Evolutionary conservation across 2,329 filamentous ascomycete species (phyloP), one percentile per base, ranked within the genome.

Genomic region (Cladosporium sp.): DNA sequence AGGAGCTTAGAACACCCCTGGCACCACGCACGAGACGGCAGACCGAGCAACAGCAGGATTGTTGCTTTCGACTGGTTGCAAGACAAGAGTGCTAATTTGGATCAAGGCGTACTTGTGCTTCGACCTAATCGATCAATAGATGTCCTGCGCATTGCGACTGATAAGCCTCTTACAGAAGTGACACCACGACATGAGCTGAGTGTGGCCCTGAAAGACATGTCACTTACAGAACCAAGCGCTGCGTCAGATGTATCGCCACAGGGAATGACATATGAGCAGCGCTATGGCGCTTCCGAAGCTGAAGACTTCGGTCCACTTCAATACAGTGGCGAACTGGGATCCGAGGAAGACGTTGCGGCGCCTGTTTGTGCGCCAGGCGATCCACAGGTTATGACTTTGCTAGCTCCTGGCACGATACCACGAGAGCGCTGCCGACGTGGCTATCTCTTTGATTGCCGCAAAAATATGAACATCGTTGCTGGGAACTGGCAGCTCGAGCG

Each of bases 401-500:
- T 70, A 11, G 63, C 69, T 11, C 52, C 63, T 22, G 56, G 64
- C 0, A 75, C 75, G 1, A 69, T 81, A 5, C 76, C 78, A 47
- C 78, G 78, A 43, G 72, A 78, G 62, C 78, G 85, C 14, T 86
- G 84, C 65, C 76, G 78, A 59, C 82, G 83, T 67, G 85, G 79
- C 15, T 82, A 82, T 61, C 72, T 76, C 6, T 77, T 86, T 49
- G 77, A 92, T 66, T 85, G 84, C 60, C 73, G 75, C 15, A 81
- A 77, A 50, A 94, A 94, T 67, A 82, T 82, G 61, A 74, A 80
- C 5, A 82, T 92, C n/a, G 81, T 89, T 1, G 77, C 80, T 5
- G 88, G 90, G 61, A 87, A 92, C 66, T 84, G 83, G 30, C 90
- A 88, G 84, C 77, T 93, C n/a, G 82, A 85, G 59, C 87, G 89